Base-by-base conservation (phyloP, 257 asterid genomes). In the Jacaranda copaia region DNA sequence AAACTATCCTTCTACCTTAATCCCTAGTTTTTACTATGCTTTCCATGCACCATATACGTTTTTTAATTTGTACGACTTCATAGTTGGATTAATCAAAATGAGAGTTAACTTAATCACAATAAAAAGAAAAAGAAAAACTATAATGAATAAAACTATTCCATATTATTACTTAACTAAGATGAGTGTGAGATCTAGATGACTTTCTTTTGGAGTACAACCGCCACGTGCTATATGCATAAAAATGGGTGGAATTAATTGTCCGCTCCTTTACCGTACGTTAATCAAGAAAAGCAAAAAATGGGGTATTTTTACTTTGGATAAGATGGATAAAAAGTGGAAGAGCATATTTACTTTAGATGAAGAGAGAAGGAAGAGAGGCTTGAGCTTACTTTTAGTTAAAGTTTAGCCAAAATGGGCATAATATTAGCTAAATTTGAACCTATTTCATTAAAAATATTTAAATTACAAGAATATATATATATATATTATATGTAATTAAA, bases 321-420 rank as follows among this genome's bases (percentile, higher is more conserved):
- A 19, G 25, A 62, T 12, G 14, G 32, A 63, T 4, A 59, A 25
- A n/a, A 63, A 36, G 49, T 25, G 12, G 40, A 32, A 1, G 43
- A 46, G 73, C 45, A 46, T 68, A 48, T 68, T 48, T 68, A 45
- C 53, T 46, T 48, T 46, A 4, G 58, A 43, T 18, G 19, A 36
- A 55, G 12, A 8, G 53, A 48, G 19, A 3, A 32, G 48, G 2
- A 3, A 15, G 5, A 12, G 18, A 62, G 6, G 42, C 65, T 20
- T 59, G 11, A 20, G 20, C 6, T 5, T 2, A n/a, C 3, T 25
- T 9, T 8, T 0, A 10, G 4, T 13, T 13, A 35, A 12, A 62
- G 25, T 62, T 62, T 12, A 62, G 15, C 5, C 1, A n/a, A 63
- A 63, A 63, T 13, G 39, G 6, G 32, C 2, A 3, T 2, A 11